These are phyloP conservation scores for Ensete glaucum DNA, from an alignment of 176 grass and related monocot genomes.

Conservation along the genomic window DNA sequence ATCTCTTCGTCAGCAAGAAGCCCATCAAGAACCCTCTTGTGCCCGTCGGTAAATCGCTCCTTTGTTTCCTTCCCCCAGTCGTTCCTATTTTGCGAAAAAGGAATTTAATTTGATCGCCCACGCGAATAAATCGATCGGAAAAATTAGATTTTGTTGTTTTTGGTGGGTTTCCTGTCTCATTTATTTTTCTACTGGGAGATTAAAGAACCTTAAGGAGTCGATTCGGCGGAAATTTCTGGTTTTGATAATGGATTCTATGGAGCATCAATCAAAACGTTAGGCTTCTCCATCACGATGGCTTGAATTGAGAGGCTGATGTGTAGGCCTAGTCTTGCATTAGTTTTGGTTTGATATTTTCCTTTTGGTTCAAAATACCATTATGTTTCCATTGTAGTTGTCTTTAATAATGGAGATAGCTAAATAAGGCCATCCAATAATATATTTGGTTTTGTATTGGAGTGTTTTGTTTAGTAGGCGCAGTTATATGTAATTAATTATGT, in stretches of 20 bases:
- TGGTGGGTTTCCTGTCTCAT: neutral
- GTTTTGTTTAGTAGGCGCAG: too few species aligned
- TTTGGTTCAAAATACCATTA: too few species aligned
- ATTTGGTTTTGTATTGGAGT: too few species aligned
- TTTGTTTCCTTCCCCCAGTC: neutral
- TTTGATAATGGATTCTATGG: neutral
- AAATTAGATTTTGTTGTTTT: neutral
- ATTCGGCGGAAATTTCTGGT: neutral
- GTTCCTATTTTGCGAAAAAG: neutral
- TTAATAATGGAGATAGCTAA: too few species aligned
- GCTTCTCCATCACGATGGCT: too few species aligned
- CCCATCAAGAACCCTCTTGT: slow-evolving; percentile 89
- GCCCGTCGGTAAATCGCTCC: slow-evolving; percentile 48
- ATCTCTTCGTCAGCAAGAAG: slow-evolving; percentile 52
- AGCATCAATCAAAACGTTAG: too few species aligned
- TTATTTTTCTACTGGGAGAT: neutral
- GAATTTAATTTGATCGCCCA: neutral
- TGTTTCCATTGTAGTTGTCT: too few species aligned
- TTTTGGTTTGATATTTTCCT: too few species aligned
- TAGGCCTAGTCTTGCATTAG: too few species aligned
- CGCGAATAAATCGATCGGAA: neutral
- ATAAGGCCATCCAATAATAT: too few species aligned
- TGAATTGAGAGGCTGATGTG: too few species aligned
- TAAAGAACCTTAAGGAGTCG: neutral
- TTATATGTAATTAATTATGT: too few species aligned